Evolutionary conservation across 768 basidiomycete species (phyloP), one percentile per base, ranked within the genome.

Genomic region (Cubamyces sp.): DNA sequence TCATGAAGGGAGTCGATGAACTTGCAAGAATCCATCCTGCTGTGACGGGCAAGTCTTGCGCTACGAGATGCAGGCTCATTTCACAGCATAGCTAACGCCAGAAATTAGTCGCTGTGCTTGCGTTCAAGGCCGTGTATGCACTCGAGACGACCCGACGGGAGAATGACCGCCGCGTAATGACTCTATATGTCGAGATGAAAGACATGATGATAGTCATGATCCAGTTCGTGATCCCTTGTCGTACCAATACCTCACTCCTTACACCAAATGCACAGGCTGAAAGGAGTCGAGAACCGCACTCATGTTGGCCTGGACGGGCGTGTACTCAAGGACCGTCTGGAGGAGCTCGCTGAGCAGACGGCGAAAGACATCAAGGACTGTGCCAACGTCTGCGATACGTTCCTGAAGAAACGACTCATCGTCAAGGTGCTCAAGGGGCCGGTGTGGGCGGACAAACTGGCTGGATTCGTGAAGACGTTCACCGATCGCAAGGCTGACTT

Each of bases 141-240:
- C 55, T 57, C 3, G 55, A 48, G n/a, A 47, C 25, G 14, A 57
- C 55, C 11, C 45, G 55, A 21, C 30, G 21, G 40, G 55, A 57
- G 45, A 57, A 47, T 18, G 46, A 57, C 21, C 55, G 55, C 5
- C 55, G 46, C 18, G 55, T 57, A 8, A 48, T 40, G 15, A 23
- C 23, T 26, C 45, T 56, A 0, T 57, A 25, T 18, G 45, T 57
- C 46, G 46, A 57, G 61, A 85, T 85, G 82, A 78, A 77, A 63
- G 76, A 82, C 42, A 75, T 81, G 74, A 81, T 85, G 77, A 57
- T 68, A 15, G 74, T 75, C 1, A 76, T 84, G 25, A 74, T 82
- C 18, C 76, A 81, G 81, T 80, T 57, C 12, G 81, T 63, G 18
- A 3, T 21, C 19, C 15, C 3, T 45, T 5, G 7, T 9, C 21